These are phyloP conservation scores for Pyricularia pennisetigena DNA, from an alignment of 2,329 filamentous ascomycete genomes.

Conservation along the genomic window DNA sequence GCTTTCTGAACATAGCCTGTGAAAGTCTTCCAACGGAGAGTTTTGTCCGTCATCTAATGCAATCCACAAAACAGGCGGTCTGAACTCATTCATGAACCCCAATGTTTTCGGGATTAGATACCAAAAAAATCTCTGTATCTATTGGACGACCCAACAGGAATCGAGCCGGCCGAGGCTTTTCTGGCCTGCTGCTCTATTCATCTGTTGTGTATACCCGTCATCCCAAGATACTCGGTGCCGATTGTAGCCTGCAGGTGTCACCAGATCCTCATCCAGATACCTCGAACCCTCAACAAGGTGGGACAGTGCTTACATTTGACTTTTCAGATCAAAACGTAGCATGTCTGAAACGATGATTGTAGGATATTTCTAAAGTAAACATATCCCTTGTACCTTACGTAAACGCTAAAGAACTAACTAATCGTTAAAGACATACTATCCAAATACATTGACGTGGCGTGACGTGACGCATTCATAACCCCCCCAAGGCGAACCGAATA, in stretches of 20 bases:
- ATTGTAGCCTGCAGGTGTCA: not conserved
- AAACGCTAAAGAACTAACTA: not conserved
- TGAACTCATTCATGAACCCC: not conserved
- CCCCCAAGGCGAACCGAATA: not conserved
- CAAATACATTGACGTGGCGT: not conserved
- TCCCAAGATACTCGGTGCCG: not conserved
- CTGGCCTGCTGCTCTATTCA: not conserved
- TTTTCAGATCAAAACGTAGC: not conserved
- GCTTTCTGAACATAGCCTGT: not conserved
- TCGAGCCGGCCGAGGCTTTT: not conserved
- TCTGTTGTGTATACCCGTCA: not conserved
- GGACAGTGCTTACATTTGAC: not conserved
- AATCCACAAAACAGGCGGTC: not conserved
- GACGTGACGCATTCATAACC: not conserved
- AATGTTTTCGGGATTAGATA: not conserved
- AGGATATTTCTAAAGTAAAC: not conserved
- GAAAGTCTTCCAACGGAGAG: not conserved
- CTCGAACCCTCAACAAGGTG: not conserved
- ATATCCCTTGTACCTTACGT: not conserved
- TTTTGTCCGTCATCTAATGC: not conserved
- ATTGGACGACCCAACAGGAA: not conserved
- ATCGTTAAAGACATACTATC: not conserved
- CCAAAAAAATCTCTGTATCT: too few relatives aligned
- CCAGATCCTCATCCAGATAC: not conserved
- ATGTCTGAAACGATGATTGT: not conserved